Evolutionary conservation across 441 rosid genomes (phyloP).

Genomic region (Corymbia citriodora): DNA sequence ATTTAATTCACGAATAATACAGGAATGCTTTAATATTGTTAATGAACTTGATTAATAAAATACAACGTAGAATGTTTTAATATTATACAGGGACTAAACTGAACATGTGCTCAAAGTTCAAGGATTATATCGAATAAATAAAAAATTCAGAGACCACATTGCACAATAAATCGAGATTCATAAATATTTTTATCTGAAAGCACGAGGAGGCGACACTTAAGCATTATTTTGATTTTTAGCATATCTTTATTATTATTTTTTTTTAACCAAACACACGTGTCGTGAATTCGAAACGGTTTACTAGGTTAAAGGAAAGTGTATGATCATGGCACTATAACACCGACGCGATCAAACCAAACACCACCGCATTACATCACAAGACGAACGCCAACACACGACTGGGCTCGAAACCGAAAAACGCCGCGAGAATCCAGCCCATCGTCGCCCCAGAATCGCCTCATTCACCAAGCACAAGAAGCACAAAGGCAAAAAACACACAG

Average conservation of each 20-base stretch:
- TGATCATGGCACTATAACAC: fast-evolving
- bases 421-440: background rate
- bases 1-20: too few species aligned
- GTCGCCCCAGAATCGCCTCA: background rate
- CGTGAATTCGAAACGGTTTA: background rate
- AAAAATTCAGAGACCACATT: background rate
- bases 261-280: fast-evolving
- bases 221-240: background rate
- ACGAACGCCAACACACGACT: background rate
- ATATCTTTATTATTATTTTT: background rate
- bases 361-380: background rate
- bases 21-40: too few species aligned
- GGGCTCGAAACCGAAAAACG: background rate
- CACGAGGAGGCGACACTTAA: fast-evolving
- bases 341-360: background rate
- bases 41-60: too few species aligned
- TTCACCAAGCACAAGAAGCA: constrained; percentile 21
- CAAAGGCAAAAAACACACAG: constrained; percentile 37
- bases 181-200: fast-evolving
- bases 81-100: background rate
- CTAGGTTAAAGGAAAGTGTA: background rate
- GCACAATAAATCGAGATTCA: background rate
- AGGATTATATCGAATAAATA: background rate
- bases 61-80: too few species aligned
- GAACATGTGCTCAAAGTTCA: fast-evolving